A percentile compares a stretch with the other conserved stretches of the same genome.
Evolutionary conservation across 1,139 yeast genomes (phyloP).

Genomic region (Candida glucosophila): DNA sequence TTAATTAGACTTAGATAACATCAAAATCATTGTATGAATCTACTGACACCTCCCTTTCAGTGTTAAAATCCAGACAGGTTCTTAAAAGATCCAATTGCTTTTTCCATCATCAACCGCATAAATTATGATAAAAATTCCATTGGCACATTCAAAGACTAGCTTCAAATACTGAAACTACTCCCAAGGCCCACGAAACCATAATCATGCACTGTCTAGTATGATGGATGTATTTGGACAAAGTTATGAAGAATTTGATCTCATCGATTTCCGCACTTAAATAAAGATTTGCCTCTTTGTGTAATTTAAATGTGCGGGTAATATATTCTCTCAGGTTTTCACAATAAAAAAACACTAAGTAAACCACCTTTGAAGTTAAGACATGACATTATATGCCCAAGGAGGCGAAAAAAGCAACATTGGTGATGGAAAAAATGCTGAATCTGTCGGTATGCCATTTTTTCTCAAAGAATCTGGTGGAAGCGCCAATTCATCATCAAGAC

Average conservation of each 20-base stretch:
- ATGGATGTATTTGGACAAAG: slow-evolving; percentile 50
- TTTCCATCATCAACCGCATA: slow-evolving; percentile 45
- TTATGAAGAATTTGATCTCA: slow-evolving; percentile 14
- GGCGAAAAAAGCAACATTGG: too few relatives aligned
- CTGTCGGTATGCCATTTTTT: too few relatives aligned
- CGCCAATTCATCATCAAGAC: slow-evolving; percentile 7
- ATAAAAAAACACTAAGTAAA: too few relatives aligned
- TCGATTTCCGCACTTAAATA: background rate
- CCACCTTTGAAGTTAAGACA: too few relatives aligned
- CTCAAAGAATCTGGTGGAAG: slow-evolving; percentile 1
- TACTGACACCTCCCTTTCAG: slow-evolving; percentile 53
- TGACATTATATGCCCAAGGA: too few relatives aligned
- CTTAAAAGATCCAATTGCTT: slow-evolving; percentile 36
- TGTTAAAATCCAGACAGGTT: slow-evolving; percentile 43
- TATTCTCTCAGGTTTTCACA: too few relatives aligned
- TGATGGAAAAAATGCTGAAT: too few relatives aligned
- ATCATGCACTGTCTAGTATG: slow-evolving; percentile 44
- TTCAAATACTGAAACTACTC: slow-evolving; percentile 13
- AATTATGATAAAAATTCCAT: slow-evolving; percentile 13
- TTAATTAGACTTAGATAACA: too few relatives aligned
- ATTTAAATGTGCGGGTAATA: too few relatives aligned
- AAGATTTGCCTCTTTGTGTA: background rate
- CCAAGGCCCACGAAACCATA: slow-evolving; percentile 15
- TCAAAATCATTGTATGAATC: slow-evolving; percentile 30
- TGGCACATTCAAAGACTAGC: slow-evolving; percentile 2